Evolutionary conservation across 2,329 filamentous ascomycete species (phyloP).

Genomic region (Pseudonectria buxi): DNA sequence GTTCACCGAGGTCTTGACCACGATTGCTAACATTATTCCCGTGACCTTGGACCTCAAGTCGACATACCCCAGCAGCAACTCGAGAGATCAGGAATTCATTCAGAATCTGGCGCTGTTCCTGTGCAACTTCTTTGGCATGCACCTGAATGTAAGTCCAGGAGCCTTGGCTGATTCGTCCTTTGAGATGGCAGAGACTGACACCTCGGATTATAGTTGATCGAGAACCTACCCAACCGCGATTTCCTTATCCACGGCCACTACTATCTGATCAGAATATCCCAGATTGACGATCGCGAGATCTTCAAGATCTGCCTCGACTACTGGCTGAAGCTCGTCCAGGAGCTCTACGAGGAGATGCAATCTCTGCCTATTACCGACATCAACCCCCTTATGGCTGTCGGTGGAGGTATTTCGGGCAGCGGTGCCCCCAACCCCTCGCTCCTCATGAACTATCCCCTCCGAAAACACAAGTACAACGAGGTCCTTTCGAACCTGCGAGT

Average conservation of each 20-base stretch:
- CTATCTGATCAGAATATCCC: constrained; percentile 95
- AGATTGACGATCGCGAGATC: constrained; percentile 97
- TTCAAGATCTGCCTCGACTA: constrained; percentile 99
- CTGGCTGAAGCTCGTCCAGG: constrained; percentile 97
- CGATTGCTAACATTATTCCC: constrained; percentile 89
- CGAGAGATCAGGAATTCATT: constrained; percentile 92
- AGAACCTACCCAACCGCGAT: constrained; percentile 90
- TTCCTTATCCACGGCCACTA: constrained; percentile 95
- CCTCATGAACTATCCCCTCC: constrained; percentile 84
- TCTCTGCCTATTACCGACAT: constrained; percentile 86
- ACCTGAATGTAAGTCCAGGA: constrained; percentile 69
- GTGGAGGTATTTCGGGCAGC: constrained; percentile 63
- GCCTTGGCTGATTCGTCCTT: not conserved
- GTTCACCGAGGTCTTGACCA: constrained; percentile 95
- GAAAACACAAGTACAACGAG: constrained; percentile 97
- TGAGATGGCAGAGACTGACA: constrained; percentile 11
- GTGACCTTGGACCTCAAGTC: constrained; percentile 82
- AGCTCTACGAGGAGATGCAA: constrained; percentile 99
- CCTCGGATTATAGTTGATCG: constrained; percentile 59
- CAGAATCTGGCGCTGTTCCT: constrained; percentile 94
- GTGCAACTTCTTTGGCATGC: constrained; percentile 93
- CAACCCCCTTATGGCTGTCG: constrained; percentile 80
- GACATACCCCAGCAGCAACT: constrained; percentile 87
- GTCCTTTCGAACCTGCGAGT: constrained; percentile 88
- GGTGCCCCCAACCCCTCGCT: constrained; percentile 79